A percentile compares a stretch with the other conserved stretches of the same genome.
Conservation (phyloP, 108 stramenopile species). For the Skeletonema tropicum region DNA sequence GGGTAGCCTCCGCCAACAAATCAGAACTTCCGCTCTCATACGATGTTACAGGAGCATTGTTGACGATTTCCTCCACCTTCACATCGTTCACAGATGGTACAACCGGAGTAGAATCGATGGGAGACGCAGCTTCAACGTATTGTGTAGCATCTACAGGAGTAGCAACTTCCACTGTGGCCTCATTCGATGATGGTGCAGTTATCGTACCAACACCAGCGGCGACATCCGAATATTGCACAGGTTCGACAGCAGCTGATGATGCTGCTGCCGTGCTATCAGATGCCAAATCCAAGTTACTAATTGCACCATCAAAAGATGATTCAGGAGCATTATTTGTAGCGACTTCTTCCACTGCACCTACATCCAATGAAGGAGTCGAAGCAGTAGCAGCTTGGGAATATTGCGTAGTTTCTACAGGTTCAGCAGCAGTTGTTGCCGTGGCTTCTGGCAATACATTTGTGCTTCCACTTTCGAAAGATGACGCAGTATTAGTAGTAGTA, state of each 20-base stretch:
- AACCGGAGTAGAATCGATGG: no score
- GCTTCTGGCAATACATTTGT: neutral
- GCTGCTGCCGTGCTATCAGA: no score
- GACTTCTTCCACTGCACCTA: no score
- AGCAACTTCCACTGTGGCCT: neutral
- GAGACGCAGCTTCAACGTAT: no score
- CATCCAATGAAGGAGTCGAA: no score
- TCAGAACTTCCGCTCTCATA: neutral
- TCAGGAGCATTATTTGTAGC: no score
- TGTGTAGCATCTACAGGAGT: no score
- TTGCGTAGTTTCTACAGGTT: neutral
- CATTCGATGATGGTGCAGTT: slow-evolving; percentile 1
- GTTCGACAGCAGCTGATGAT: no score
- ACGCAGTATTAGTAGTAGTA: neutral
- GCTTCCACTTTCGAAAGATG: neutral
- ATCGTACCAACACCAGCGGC: neutral
- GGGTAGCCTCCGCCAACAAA: no score
- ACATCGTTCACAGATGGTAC: no score
- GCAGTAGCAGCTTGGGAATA: neutral
- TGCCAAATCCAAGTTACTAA: no score
- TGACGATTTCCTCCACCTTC: neutral
- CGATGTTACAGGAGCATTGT: neutral
- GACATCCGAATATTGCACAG: neutral
- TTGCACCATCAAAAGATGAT: no score
- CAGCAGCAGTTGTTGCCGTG: neutral